Percentiles rank a stretch among this genome's conserved stretches.
Evolutionary conservation across 805 yeast species (phyloP).

Genomic region (Kodamaea nitidulidarum): DNA sequence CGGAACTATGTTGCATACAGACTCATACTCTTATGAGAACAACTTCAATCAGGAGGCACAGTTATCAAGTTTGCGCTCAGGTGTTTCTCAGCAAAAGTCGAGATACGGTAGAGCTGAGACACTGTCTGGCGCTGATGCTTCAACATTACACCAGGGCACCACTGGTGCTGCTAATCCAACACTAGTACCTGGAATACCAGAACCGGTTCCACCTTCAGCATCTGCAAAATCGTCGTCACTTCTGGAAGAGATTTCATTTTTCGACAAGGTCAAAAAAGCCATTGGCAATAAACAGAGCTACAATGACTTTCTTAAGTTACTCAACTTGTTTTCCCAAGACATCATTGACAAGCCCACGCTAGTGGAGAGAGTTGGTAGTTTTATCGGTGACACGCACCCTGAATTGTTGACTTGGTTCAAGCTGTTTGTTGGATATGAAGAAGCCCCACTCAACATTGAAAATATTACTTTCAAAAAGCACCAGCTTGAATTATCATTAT

Average conservation of each 20-base stretch:
- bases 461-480: slow-evolving; percentile 86
- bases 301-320: slow-evolving; percentile 84
- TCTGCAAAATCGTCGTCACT: slow-evolving; percentile 53
- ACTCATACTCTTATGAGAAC: slow-evolving; percentile 28
- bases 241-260: slow-evolving; percentile 82
- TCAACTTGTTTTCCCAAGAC: slow-evolving; percentile 86
- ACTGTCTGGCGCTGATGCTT: slow-evolving; percentile 3
- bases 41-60: slow-evolving; percentile 44
- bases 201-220: slow-evolving; percentile 57
- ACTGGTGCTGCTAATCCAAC: slow-evolving; percentile 44
- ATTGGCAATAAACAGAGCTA: slow-evolving; percentile 87
- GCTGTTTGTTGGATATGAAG: slow-evolving; percentile 83
- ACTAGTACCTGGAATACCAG: slow-evolving; percentile 80
- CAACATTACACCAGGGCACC: background rate
- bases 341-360: slow-evolving; percentile 79
- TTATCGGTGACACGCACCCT: slow-evolving; percentile 68
- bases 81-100: slow-evolving; percentile 20
- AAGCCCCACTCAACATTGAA: slow-evolving; percentile 81
- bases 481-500: slow-evolving; percentile 79
- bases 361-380: slow-evolving; percentile 79
- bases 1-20: slow-evolving; percentile 11
- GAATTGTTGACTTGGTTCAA: slow-evolving; percentile 91
- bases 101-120: slow-evolving; percentile 8
- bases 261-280: slow-evolving; percentile 85
- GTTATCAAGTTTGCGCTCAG: slow-evolving; percentile 44